Conservation (phyloP, 768 basidiomycete genomes). For the Lanmaoa pseudosensibilis region DNA sequence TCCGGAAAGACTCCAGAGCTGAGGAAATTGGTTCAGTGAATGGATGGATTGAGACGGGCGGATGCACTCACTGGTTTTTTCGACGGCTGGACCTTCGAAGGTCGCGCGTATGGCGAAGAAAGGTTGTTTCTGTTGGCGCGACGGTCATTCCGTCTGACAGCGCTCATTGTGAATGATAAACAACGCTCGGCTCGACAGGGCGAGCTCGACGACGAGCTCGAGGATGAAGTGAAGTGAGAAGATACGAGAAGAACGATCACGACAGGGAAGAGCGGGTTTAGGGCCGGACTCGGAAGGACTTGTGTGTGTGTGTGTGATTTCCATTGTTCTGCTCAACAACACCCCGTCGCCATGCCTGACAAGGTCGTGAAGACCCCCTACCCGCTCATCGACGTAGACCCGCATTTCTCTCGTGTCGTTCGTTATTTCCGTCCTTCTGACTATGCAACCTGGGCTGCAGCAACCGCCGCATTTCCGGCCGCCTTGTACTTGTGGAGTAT, state of each 20-base stretch:
- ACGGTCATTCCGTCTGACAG: constrained; percentile 47
- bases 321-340: constrained; percentile 8
- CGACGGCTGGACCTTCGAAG: constrained; percentile 24
- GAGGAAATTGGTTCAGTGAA: constrained; percentile 11
- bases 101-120: constrained; percentile 60
- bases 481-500: constrained; percentile 80
- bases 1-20: constrained; percentile 54
- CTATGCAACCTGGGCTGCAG: constrained; percentile 80
- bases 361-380: constrained; percentile 64
- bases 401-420: constrained; percentile 83
- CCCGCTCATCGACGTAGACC: constrained; percentile 93
- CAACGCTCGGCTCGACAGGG: constrained; percentile 1
- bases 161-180: constrained; percentile 50
- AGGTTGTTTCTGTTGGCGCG: constrained; percentile 36
- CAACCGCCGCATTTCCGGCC: constrained; percentile 80
- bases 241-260: constrained; percentile 25
- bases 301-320: not conserved
- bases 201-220: constrained; percentile 10
- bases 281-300: constrained; percentile 30
- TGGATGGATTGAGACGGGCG: not conserved
- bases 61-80: constrained; percentile 49
- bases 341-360: constrained; percentile 35
- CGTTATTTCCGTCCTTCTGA: constrained; percentile 87
- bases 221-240: constrained; percentile 17
- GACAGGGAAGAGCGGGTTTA: constrained; percentile 27